A percentile compares a stretch with the other conserved stretches of the same genome.
These are phyloP conservation scores for Pseudocercospora fijiensis DNA, from an alignment of 2,329 filamentous ascomycete species.

Conservation along the genomic window DNA sequence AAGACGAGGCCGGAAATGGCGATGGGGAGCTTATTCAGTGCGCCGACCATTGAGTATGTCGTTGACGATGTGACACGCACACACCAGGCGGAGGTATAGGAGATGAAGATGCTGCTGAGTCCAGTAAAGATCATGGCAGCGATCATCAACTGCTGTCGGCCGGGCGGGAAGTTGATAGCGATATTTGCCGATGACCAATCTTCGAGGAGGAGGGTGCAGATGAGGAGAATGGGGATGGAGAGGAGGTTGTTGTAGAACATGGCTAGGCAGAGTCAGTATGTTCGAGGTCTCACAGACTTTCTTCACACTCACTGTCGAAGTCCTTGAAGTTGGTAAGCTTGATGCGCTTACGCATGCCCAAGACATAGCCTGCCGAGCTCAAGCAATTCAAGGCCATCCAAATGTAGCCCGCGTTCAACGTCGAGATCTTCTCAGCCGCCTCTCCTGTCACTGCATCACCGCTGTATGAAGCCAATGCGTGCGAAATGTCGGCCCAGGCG, in stretches of 20 bases:
- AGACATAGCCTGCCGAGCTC: conserved; percentile 83
- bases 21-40: conserved; percentile 96
- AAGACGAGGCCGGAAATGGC: conserved; percentile 90
- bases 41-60: conserved; percentile 98
- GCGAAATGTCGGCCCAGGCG: conserved; percentile 94
- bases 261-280: conserved; percentile 53
- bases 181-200: conserved; percentile 91
- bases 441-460: conserved; percentile 50
- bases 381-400: conserved; percentile 99
- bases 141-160: conserved; percentile 71
- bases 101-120: conserved; percentile 92
- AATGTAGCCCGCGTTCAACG: conserved; percentile 88
- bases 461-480: conserved; percentile 65
- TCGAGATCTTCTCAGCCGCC: conserved; percentile 71
- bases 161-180: conserved; percentile 80
- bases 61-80: conserved; percentile 96
- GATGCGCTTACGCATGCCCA: conserved; percentile 96
- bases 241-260: conserved; percentile 99
- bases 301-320: conserved; percentile 80
- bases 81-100: conserved; percentile 99
- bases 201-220: conserved; percentile 78
- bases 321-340: conserved; percentile 99
- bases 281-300: neutral
- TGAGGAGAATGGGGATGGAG: conserved; percentile 85
- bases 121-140: conserved; percentile 92